Evolutionary conservation across 768 basidiomycete genomes (phyloP).

Genomic region (Tulasnella calospora): DNA sequence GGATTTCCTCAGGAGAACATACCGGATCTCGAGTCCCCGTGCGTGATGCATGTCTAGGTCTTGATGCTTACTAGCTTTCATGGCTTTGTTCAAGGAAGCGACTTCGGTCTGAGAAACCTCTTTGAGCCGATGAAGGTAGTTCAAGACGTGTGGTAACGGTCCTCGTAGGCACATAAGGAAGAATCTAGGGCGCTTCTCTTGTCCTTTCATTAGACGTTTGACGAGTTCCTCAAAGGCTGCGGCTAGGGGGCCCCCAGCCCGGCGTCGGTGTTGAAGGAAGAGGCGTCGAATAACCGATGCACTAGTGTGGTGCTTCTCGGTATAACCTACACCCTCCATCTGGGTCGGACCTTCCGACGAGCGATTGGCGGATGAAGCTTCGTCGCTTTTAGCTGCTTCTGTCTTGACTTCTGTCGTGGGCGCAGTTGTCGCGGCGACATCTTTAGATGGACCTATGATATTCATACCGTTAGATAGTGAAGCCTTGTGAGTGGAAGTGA

Average conservation of each 20-base stretch:
- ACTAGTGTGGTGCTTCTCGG: not conserved
- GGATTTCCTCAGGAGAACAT: not conserved
- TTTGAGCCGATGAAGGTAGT: not conserved
- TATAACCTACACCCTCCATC: not conserved
- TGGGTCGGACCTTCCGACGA: not conserved
- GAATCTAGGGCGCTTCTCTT: not conserved
- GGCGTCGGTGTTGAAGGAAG: not conserved
- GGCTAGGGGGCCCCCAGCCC: not conserved
- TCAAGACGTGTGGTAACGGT: constrained; percentile 1
- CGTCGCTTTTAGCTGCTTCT: not conserved
- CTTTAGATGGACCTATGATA: not conserved
- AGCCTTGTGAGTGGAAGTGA: not conserved
- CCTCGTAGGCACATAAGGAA: not conserved
- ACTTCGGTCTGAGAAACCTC: not conserved
- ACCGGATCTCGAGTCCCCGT: not conserved
- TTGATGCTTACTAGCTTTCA: not conserved
- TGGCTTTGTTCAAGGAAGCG: not conserved
- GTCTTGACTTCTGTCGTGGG: not conserved
- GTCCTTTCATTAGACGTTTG: not conserved
- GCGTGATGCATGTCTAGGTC: not conserved
- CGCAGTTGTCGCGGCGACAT: not conserved
- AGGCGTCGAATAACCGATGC: not conserved
- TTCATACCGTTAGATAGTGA: not conserved
- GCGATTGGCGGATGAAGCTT: not conserved
- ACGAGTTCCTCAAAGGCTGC: constrained; percentile 1